Conservation (phyloP, 2,329 filamentous ascomycete species). For the Pseudogymnoascus sp. region DNA sequence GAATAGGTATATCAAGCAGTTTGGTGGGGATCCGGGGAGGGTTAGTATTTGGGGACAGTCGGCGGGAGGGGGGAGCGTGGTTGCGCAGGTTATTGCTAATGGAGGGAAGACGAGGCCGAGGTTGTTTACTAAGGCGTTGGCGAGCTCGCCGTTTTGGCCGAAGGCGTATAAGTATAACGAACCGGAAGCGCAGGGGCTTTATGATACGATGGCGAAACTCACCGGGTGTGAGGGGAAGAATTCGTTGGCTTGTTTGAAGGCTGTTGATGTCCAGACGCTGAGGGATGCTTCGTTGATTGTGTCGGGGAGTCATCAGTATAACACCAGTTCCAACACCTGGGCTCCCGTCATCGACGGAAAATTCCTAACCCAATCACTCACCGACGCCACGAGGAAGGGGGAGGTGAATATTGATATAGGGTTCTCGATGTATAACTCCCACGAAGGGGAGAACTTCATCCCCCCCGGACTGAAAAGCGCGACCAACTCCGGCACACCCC, state of each 20-base stretch:
- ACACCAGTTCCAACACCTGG: constrained; percentile 49
- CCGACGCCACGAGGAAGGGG: constrained; percentile 31
- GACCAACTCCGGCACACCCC: constrained; percentile 26
- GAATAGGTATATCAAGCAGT: constrained; percentile 44
- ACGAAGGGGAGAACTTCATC: constrained; percentile 55
- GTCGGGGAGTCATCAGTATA: constrained; percentile 41
- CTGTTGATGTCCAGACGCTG: constrained; percentile 42
- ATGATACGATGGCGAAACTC: constrained; percentile 35
- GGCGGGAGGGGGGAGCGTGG: constrained; percentile 44
- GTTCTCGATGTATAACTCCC: constrained; percentile 51
- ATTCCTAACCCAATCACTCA: constrained; percentile 42
- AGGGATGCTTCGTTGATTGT: constrained; percentile 43
- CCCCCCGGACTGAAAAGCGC: constrained; percentile 37
- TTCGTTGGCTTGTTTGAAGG: constrained; percentile 47
- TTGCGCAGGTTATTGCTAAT: constrained; percentile 44
- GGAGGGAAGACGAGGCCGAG: constrained; percentile 31
- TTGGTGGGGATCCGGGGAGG: constrained; percentile 49
- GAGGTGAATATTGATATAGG: constrained; percentile 37
- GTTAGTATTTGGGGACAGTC: constrained; percentile 54
- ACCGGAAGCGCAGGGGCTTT: constrained; percentile 35
- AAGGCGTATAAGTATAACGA: constrained; percentile 44
- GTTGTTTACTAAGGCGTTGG: constrained; percentile 43
- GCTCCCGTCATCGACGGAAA: constrained; percentile 49
- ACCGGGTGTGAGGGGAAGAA: constrained; percentile 34
- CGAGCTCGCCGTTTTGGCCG: constrained; percentile 43